phyloP scores from a whole-genome alignment of 139 green algal species.

The Gonium pectorale region DNA sequence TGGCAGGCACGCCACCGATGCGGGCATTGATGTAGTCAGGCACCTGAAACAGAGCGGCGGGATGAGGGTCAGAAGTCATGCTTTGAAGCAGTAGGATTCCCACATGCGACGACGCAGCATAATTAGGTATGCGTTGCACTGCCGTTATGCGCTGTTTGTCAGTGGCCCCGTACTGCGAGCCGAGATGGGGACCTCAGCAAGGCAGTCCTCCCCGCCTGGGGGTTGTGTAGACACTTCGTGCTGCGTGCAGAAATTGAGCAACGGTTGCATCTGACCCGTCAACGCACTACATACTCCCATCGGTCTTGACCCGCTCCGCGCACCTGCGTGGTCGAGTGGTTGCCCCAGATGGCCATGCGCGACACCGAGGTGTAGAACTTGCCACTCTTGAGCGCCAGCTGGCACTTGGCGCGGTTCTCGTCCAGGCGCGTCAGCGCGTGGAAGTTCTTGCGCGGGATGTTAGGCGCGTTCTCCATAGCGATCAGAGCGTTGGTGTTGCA shows the following conservation, averaged over 20 bases:
- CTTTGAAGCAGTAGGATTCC: too few species aligned
- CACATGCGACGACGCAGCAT: too few species aligned
- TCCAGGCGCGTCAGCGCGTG: slow-evolving; percentile 85
- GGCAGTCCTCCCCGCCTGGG: too few species aligned
- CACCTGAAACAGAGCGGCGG: slow-evolving; percentile 63
- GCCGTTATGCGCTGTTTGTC: too few species aligned
- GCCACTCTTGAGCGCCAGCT: slow-evolving; percentile 89
- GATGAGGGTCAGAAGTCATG: background rate
- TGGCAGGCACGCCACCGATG: slow-evolving; percentile 83
- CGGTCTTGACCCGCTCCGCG: too few species aligned
- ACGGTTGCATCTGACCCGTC: too few species aligned
- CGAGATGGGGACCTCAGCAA: too few species aligned
- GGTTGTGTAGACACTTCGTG: too few species aligned
- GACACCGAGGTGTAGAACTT: slow-evolving; percentile 92
- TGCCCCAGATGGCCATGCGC: slow-evolving; percentile 93
- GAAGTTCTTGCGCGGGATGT: slow-evolving; percentile 87
- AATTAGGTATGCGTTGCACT: too few species aligned
- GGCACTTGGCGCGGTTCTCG: slow-evolving; percentile 93
- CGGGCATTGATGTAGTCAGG: slow-evolving; percentile 95
- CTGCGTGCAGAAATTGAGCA: too few species aligned
- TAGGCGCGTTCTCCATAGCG: slow-evolving; percentile 86
- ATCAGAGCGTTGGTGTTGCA: slow-evolving; percentile 96
- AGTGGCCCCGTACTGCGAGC: too few species aligned
- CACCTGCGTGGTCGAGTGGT: slow-evolving; percentile 95
- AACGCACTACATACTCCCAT: too few species aligned